phyloP scores from a whole-genome alignment of 306 rosid species.

The Corylus americana region DNA sequence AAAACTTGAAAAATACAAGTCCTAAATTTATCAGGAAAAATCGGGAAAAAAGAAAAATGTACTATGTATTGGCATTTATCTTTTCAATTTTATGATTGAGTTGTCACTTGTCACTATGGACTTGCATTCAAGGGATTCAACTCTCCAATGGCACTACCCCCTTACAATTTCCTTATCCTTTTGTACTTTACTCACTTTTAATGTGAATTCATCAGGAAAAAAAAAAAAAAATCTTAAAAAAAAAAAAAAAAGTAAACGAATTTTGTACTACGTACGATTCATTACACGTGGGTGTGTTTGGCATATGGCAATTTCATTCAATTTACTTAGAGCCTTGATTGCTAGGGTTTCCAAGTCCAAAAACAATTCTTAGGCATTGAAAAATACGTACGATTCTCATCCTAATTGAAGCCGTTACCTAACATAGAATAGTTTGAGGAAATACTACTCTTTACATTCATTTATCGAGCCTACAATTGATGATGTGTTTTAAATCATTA shows the following conservation, averaged over 20 bases:
- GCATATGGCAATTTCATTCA: constrained; percentile 40
- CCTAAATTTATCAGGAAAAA: too few relatives aligned
- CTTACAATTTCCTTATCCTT: background rate
- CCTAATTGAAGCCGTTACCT: constrained; percentile 13
- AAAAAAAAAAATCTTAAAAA: too few relatives aligned
- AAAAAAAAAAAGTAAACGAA: too few relatives aligned
- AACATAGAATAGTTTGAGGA: too few relatives aligned
- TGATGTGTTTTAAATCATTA: too few relatives aligned
- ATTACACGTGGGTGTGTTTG: constrained; percentile 54
- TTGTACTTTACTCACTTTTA: background rate
- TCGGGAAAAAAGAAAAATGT: too few relatives aligned
- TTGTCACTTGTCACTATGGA: background rate
- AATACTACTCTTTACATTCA: too few relatives aligned
- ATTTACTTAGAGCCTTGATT: constrained; percentile 33
- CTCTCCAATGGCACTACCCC: background rate
- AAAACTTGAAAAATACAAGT: too few relatives aligned
- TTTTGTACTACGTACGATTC: background rate
- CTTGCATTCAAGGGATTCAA: background rate
- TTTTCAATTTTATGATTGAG: too few relatives aligned
- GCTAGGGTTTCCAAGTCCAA: constrained; percentile 25
- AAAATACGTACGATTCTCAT: constrained; percentile 28
- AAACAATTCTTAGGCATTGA: constrained; percentile 37
- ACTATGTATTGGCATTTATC: too few relatives aligned
- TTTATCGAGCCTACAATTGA: too few relatives aligned
- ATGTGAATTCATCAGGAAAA: background rate